Evolutionary conservation across 768 basidiomycete species (phyloP).

Genomic region (Cantharellus anzutake): DNA sequence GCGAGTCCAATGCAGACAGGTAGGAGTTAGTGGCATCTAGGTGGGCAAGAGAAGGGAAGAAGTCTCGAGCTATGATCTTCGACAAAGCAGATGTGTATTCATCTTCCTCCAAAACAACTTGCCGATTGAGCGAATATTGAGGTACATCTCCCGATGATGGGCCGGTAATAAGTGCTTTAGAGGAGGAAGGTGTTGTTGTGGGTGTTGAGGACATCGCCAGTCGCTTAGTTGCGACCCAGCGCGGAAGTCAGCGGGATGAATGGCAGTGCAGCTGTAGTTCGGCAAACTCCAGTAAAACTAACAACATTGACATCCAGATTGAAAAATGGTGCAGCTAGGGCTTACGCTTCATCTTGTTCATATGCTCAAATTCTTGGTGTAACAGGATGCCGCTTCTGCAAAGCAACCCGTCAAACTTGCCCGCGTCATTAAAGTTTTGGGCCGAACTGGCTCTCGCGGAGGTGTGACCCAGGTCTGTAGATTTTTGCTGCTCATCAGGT

Average conservation of each 20-base stretch:
- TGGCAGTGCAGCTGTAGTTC: background rate
- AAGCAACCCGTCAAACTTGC: conserved; percentile 94
- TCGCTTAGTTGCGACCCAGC: background rate
- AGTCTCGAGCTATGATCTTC: conserved; percentile 77
- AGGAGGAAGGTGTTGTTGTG: background rate
- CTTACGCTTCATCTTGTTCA: background rate
- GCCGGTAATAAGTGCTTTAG: background rate
- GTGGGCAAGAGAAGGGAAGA: conserved; percentile 86
- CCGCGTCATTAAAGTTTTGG: conserved; percentile 94
- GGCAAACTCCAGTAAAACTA: background rate
- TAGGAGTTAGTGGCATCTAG: conserved; percentile 78
- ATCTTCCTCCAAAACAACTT: conserved; percentile 36
- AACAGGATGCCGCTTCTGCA: conserved; percentile 18
- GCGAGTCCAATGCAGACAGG: conserved; percentile 56
- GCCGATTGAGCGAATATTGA: conserved; percentile 6
- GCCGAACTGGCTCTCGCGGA: conserved; percentile 95
- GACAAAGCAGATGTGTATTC: conserved; percentile 84
- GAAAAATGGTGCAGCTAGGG: conserved; percentile 4
- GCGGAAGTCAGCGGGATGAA: background rate
- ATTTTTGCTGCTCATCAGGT: background rate
- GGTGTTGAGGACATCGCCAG: background rate
- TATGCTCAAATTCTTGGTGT: background rate
- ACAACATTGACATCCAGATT: background rate
- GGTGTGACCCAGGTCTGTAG: conserved; percentile 47
- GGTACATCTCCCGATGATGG: background rate